phyloP scores from a whole-genome alignment of 306 rosid genomes.

The Vigna mungo region DNA sequence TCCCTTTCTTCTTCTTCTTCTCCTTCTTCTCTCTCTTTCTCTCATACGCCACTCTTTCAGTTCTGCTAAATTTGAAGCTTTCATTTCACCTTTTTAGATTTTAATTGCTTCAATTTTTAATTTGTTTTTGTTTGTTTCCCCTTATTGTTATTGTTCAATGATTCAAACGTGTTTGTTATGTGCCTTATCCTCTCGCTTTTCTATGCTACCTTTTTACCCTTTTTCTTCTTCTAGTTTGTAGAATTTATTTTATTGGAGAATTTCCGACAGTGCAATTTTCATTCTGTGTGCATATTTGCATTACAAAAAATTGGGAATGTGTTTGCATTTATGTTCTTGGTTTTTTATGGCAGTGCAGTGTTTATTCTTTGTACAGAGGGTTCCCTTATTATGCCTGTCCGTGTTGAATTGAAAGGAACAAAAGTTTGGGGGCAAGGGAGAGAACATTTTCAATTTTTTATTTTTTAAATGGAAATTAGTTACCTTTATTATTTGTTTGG shows the following conservation, averaged over 20 bases:
- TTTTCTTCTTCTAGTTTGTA: not conserved
- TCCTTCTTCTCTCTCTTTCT: slow-evolving; percentile 2
- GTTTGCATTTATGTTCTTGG: not conserved
- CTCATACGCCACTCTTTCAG: slow-evolving; percentile 2
- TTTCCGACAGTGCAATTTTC: not conserved
- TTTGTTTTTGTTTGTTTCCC: not conserved
- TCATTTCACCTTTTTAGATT: not conserved
- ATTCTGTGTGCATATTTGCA: not conserved
- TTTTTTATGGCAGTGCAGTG: not conserved
- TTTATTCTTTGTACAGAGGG: not conserved
- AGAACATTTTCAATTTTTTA: not conserved
- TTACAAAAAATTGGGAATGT: not conserved
- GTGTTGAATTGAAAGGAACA: not conserved
- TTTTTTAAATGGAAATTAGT: slow-evolving; percentile 13
- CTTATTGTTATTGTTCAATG: not conserved
- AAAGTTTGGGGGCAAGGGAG: not conserved
- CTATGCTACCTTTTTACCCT: not conserved
- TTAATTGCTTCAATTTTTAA: not conserved
- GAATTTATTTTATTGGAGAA: not conserved
- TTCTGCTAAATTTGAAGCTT: slow-evolving; percentile 22
- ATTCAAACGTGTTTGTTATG: not conserved
- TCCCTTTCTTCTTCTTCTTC: not conserved
- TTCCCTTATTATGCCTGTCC: slow-evolving; percentile 26
- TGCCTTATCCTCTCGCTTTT: not conserved
- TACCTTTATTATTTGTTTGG: not conserved